phyloP scores from a whole-genome alignment of 2,329 filamentous ascomycete genomes.

The Microdochium bolleyi region DNA sequence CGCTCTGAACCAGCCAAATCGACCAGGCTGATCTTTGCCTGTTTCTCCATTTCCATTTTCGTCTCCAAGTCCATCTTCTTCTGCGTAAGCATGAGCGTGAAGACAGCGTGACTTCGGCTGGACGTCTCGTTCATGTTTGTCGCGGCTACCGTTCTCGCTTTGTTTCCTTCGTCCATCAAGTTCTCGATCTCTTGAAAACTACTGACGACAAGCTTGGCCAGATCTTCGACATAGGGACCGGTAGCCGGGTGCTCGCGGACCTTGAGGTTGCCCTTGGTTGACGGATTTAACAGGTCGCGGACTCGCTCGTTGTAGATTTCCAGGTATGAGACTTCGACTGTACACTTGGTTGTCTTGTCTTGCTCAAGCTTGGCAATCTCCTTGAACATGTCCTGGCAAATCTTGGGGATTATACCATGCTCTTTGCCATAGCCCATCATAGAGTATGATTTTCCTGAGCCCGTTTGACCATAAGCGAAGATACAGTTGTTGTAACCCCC shows the following conservation, averaged over 20 bases:
- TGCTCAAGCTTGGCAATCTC: slow-evolving; percentile 64
- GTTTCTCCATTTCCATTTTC: slow-evolving; percentile 95
- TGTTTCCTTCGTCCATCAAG: slow-evolving; percentile 98
- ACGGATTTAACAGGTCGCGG: slow-evolving; percentile 87
- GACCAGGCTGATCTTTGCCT: slow-evolving; percentile 94
- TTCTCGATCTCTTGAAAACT: slow-evolving; percentile 95
- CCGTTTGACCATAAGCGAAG: slow-evolving; percentile 97
- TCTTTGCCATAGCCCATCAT: slow-evolving; percentile 99
- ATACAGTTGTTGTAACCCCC: slow-evolving; percentile 99
- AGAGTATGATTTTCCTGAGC: slow-evolving; percentile 96
- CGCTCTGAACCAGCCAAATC: slow-evolving; percentile 96
- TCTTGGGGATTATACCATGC: slow-evolving; percentile 89
- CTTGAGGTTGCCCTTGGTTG: slow-evolving; percentile 92
- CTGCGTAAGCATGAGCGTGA: slow-evolving; percentile 91
- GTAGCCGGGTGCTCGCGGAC: slow-evolving; percentile 97
- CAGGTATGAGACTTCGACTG: slow-evolving; percentile 95
- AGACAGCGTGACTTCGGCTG: slow-evolving; percentile 95
- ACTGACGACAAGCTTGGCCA: slow-evolving; percentile 88
- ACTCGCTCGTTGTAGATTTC: slow-evolving; percentile 99
- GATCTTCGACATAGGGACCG: slow-evolving; percentile 94
- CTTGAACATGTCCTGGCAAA: slow-evolving; percentile 96
- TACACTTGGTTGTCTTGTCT: slow-evolving; percentile 76
- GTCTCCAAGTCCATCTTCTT: slow-evolving; percentile 87
- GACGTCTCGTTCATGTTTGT: slow-evolving; percentile 99
- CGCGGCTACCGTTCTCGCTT: slow-evolving; percentile 92